A percentile compares a stretch with the other conserved stretches of the same genome.
phyloP scores from a whole-genome alignment of 768 basidiomycete species.

The Boletus huronensis region DNA sequence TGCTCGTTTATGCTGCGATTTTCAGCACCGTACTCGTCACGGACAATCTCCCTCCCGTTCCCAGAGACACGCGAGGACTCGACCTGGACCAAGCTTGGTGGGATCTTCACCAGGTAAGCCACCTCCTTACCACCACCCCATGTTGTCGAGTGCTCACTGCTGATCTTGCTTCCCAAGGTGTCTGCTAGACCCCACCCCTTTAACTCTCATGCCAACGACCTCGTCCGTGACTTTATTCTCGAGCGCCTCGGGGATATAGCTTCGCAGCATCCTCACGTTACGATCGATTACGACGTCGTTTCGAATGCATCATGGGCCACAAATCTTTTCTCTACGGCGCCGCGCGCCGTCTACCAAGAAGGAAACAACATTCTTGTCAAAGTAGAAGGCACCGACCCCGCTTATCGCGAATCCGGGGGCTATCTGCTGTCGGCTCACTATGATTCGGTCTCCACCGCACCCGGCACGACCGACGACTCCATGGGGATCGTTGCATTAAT shows the following conservation, averaged over 20 bases:
- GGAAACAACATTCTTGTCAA: slow-evolving; percentile 67
- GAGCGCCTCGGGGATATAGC: slow-evolving; percentile 49
- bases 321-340: slow-evolving; percentile 8
- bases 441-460: slow-evolving; percentile 74
- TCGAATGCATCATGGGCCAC: slow-evolving; percentile 50
- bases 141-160: not conserved
- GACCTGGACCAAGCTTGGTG: slow-evolving; percentile 52
- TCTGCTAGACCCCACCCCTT: slow-evolving; percentile 71
- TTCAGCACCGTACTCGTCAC: slow-evolving; percentile 46
- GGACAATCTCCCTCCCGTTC: slow-evolving; percentile 46
- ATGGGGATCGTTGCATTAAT: slow-evolving; percentile 68
- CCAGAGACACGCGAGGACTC: slow-evolving; percentile 42
- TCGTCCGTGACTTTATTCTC: slow-evolving; percentile 58
- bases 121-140: not conserved
- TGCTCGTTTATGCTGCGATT: slow-evolving; percentile 46
- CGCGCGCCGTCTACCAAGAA: slow-evolving; percentile 52
- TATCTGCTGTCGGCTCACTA: slow-evolving; percentile 80
- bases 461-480: slow-evolving; percentile 76
- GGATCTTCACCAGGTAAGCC: slow-evolving; percentile 53
- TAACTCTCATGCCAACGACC: slow-evolving; percentile 73
- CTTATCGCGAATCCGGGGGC: slow-evolving; percentile 34
- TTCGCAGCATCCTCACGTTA: slow-evolving; percentile 41
- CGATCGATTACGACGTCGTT: slow-evolving; percentile 47
- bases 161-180: slow-evolving; percentile 39
- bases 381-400: slow-evolving; percentile 48